A percentile compares a stretch with the other conserved stretches of the same genome.
Evolutionary conservation across 352 stramenopile genomes (phyloP).

Genomic region (Globisporangium yorkense): DNA sequence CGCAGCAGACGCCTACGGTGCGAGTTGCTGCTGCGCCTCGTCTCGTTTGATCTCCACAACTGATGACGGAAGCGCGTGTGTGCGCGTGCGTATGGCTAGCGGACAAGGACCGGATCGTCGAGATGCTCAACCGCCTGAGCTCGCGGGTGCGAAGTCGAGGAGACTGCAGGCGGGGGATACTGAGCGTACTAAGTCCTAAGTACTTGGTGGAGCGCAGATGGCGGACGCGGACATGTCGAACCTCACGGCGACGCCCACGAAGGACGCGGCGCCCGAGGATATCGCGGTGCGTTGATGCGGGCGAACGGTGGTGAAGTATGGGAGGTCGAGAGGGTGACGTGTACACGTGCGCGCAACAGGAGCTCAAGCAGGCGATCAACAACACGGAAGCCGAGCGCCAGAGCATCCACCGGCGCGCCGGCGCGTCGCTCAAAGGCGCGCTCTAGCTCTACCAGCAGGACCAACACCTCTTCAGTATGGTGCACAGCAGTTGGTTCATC

Average conservation of each 20-base stretch:
- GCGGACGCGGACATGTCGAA: slow-evolving; percentile 85
- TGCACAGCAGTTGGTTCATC: background rate
- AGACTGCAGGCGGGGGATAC: background rate
- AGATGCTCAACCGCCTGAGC: slow-evolving; percentile 86
- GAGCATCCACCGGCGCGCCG: slow-evolving; percentile 69
- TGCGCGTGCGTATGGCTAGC: slow-evolving; percentile 23
- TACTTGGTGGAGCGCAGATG: slow-evolving; percentile 35
- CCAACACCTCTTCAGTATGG: background rate
- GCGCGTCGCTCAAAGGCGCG: slow-evolving; percentile 74
- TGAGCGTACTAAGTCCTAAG: background rate
- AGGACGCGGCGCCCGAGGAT: slow-evolving; percentile 70
- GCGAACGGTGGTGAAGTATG: too few species aligned
- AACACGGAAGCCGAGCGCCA: slow-evolving; percentile 74
- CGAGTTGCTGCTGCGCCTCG: background rate
- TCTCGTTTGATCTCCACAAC: background rate
- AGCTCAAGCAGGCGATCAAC: slow-evolving; percentile 72
- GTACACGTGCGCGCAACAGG: slow-evolving; percentile 18
- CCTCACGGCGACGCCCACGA: slow-evolving; percentile 70
- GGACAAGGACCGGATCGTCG: slow-evolving; percentile 82
- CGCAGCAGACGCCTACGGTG: slow-evolving; percentile 72
- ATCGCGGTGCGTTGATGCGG: slow-evolving; percentile 34
- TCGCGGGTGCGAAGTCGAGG: slow-evolving; percentile 40
- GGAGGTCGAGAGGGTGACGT: background rate
- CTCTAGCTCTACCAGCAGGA: slow-evolving; percentile 27
- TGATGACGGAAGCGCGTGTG: background rate